Evolutionary conservation across 164 flowering plant species (phyloP), one percentile per base, ranked within the genome.

Genomic region (Vitis rupestris): DNA sequence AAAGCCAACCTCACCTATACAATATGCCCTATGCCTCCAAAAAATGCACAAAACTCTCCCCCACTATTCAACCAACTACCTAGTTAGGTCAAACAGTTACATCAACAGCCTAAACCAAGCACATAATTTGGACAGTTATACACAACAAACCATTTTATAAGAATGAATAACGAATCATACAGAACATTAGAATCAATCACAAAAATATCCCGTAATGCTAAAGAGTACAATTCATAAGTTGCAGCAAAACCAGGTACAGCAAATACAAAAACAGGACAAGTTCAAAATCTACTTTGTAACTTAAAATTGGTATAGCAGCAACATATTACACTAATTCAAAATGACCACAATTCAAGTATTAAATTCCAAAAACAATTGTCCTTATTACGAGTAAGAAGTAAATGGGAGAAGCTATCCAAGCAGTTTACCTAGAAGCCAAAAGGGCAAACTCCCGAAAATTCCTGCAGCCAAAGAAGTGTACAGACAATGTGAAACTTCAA

Each of bases 401-500:
- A 14, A 5, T 53, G 56, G n/a, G 56, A 53, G 56, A 53, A 53
- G 56, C 10, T 53, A 5, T 53, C 56, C 15, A 5, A 53, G 56
- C 7, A 14, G 56, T 5, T 53, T 53, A 53, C 56, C 56, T 53
- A 13, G 56, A 4, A 53, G 16, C 5, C n/a, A 53, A 13, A 53
- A 14, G 56, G n/a, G 44, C 44, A 13, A 53, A n/a, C 56, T 53
- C 54, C 54, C 56, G n/a, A 6, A 13, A 53, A 11, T 53, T 53
- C n/a, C 44, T 37, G 44, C 44, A 37, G 7, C 44, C 44, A 37
- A 37, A 37, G 44, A 37, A 37, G 44, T 37, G 44, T 37, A 37
- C 44, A 37, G 7, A 37, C 44, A 37, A 37, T 37, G 44, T 37
- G 44, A 37, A 37, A 37, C 5, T 31, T 86, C 80, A 90, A 50